Evolutionary conservation across 2,329 filamentous ascomycete species (phyloP), one percentile per base, ranked within the genome.

Genomic region (Nemania bipapillata): DNA sequence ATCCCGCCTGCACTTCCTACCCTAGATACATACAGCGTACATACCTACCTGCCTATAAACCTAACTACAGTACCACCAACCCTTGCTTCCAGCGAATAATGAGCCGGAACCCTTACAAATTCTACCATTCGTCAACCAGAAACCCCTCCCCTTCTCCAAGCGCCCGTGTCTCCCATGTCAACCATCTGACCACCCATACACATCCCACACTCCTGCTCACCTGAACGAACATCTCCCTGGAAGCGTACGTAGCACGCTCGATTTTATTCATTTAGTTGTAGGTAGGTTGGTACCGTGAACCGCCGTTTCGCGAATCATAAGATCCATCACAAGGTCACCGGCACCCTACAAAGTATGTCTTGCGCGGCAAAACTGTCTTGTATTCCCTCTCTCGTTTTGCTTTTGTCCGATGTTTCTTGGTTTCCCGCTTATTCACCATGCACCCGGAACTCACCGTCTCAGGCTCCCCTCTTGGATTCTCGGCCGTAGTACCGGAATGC

Each of bases 141-240:
- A 35, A 3, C 28, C 37, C 40, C 40, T n/a, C 26, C n/a, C n/a
- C n/a, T n/a, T n/a, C 42, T n/a, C 22, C 64, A 72, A 70, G 70
- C 70, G 70, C 70, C 60, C 62, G 54, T 68, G 60, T 68, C 52
- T 47, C 56, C 57, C 20, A 22, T 56, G 53, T 24, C 22, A 8
- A 30, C 53, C 67, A 66, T 72, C 70, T 70, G 66, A 72, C 70
- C 68, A 70, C 70, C 62, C 61, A 66, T 45, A 53, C 7, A 53
- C 52, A 35, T 59, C 40, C 53, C 35, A 45, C 56, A 28, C 17
- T n/a, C n/a, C 58, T 68, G 61, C 65, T 65, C 65, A 65, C 68
- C 68, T 70, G 64, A 47, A 62, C 52, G 60, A 42, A 37, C 53
- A n/a, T 63, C 40, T 70, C 54, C 54, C 11, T 50, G 50, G 52